Conservation (phyloP, 2,329 filamentous ascomycete genomes). For the Beauveria australis region DNA sequence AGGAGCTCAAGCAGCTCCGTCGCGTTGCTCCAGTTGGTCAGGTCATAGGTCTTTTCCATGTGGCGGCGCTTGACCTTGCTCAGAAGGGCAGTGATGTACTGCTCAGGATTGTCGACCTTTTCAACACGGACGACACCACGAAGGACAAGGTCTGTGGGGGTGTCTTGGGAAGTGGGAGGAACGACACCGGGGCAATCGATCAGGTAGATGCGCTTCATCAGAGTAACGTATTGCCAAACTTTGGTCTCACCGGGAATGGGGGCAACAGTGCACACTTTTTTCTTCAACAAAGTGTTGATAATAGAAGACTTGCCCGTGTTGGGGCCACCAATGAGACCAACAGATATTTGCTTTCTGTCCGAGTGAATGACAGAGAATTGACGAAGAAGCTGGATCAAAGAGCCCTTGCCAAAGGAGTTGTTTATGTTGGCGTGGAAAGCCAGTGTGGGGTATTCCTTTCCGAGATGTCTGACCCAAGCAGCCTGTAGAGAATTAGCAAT, state of each 20-base stretch:
- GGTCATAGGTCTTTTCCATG: slow-evolving; percentile 85
- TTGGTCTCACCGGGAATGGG: slow-evolving; percentile 96
- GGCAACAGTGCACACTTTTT: slow-evolving; percentile 87
- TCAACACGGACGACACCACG: slow-evolving; percentile 90
- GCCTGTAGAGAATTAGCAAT: slow-evolving; percentile 50
- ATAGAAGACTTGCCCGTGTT: slow-evolving; percentile 96
- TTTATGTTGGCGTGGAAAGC: slow-evolving; percentile 93
- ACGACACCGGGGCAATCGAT: slow-evolving; percentile 98
- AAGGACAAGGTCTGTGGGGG: slow-evolving; percentile 78
- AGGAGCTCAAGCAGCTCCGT: slow-evolving; percentile 81
- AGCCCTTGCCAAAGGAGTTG: slow-evolving; percentile 95
- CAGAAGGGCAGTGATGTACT: slow-evolving; percentile 84
- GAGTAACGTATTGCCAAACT: slow-evolving; percentile 93
- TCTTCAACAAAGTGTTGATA: slow-evolving; percentile 91
- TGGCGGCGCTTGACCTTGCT: slow-evolving; percentile 75
- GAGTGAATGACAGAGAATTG: slow-evolving; percentile 89
- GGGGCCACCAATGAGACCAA: slow-evolving; percentile 70
- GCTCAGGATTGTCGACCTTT: slow-evolving; percentile 91
- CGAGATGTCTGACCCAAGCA: slow-evolving; percentile 81
- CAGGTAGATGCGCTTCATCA: slow-evolving; percentile 84
- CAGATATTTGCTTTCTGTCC: slow-evolving; percentile 88
- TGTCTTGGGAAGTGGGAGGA: slow-evolving; percentile 76
- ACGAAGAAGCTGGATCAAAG: slow-evolving; percentile 79
- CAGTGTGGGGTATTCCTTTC: slow-evolving; percentile 85
- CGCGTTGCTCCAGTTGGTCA: slow-evolving; percentile 69